These are phyloP conservation scores for Leccinellum rugosiceps DNA, from an alignment of 768 basidiomycete species.

Conservation along the genomic window DNA sequence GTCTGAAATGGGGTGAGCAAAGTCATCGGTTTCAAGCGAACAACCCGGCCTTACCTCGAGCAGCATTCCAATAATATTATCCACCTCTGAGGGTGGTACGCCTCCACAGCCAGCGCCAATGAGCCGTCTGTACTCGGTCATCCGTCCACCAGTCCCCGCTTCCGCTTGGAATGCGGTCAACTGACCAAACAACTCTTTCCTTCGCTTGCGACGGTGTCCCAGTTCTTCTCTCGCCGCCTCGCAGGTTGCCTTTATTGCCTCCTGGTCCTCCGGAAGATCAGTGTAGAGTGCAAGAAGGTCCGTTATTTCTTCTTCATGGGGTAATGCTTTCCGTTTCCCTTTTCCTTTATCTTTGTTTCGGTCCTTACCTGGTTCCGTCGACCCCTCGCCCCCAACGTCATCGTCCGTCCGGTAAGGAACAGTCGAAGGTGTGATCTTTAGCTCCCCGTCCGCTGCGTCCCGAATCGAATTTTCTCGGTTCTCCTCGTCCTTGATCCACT, in stretches of 20 bases:
- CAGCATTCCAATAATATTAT: slow-evolving; percentile 78
- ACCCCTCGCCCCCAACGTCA: slow-evolving; percentile 40
- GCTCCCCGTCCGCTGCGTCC: slow-evolving; percentile 56
- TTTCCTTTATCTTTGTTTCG: slow-evolving; percentile 48
- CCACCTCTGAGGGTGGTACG: slow-evolving; percentile 81
- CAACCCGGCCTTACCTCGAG: slow-evolving; percentile 58
- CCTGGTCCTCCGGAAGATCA: slow-evolving; percentile 56
- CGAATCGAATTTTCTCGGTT: slow-evolving; percentile 67
- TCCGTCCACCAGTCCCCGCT: slow-evolving; percentile 84
- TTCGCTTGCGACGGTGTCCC: slow-evolving; percentile 58
- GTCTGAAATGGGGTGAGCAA: slow-evolving; percentile 44
- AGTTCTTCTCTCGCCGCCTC: slow-evolving; percentile 65
- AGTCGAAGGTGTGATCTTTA: slow-evolving; percentile 45
- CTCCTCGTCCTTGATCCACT: slow-evolving; percentile 88
- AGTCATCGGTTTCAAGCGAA: neutral
- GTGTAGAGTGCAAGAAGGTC: slow-evolving; percentile 61
- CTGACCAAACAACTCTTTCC: slow-evolving; percentile 70
- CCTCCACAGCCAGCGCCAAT: slow-evolving; percentile 92
- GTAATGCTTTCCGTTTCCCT: slow-evolving; percentile 51
- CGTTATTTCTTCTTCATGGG: slow-evolving; percentile 54
- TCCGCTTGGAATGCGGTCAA: slow-evolving; percentile 83
- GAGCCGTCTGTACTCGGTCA: slow-evolving; percentile 84
- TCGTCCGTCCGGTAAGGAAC: slow-evolving; percentile 47
- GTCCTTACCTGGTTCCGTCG: slow-evolving; percentile 31
- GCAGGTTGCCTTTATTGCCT: slow-evolving; percentile 52